These are phyloP conservation scores for Gaertneriomyces semiglobifer DNA, from an alignment of 192 early-diverging fungal species.

Conservation along the genomic window DNA sequence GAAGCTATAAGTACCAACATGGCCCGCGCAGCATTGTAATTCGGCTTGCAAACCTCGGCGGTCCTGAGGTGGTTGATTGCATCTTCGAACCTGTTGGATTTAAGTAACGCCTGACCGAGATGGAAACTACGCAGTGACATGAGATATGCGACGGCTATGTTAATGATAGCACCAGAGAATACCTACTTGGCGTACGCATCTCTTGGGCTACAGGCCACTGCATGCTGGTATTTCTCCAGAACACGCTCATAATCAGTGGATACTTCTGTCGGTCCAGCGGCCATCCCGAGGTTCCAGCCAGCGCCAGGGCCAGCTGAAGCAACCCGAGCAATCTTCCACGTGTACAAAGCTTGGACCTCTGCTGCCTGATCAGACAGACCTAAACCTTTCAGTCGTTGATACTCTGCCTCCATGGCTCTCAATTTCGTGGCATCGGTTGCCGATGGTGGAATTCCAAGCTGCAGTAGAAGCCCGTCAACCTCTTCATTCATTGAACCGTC, in stretches of 20 bases:
- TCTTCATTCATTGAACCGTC: constrained; percentile 50
- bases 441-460: constrained; percentile 36
- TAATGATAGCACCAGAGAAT: not conserved
- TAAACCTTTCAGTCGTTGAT: constrained; percentile 36
- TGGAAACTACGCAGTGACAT: constrained; percentile 7
- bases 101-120: constrained; percentile 22
- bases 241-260: constrained; percentile 1
- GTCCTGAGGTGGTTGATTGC: constrained; percentile 30
- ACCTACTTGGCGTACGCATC: constrained; percentile 26
- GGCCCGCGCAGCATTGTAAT: constrained; percentile 14
- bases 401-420: constrained; percentile 50
- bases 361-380: constrained; percentile 42
- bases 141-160: not conserved
- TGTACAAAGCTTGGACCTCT: constrained; percentile 43
- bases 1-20: constrained; percentile 6
- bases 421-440: constrained; percentile 41
- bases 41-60: constrained; percentile 28
- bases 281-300: constrained; percentile 15
- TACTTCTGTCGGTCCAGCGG: not conserved
- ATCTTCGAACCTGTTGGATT: constrained; percentile 13
- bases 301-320: constrained; percentile 4
- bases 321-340: constrained; percentile 43
- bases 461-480: constrained; percentile 44
- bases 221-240: constrained; percentile 40
- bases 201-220: constrained; percentile 20